Evolutionary conservation across 2,329 filamentous ascomycete genomes (phyloP), one percentile per base, ranked within the genome.

Genomic region (Apiospora aurea): DNA sequence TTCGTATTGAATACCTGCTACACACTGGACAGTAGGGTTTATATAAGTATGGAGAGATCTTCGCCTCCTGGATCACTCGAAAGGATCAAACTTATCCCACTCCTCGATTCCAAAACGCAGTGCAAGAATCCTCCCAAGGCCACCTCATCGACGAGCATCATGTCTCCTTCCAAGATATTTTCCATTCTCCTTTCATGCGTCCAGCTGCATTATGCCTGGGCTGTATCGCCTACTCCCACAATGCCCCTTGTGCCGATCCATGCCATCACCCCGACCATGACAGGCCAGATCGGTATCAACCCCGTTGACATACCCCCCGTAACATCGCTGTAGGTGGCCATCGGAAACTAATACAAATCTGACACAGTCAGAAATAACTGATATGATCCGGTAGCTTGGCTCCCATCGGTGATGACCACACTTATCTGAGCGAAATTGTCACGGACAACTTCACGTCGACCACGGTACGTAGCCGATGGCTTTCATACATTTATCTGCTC

Each of bases 241-340:
- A 64, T 7, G 18, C 57, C 57, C 57, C 34, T 4, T 11, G 34
- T n/a, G 2, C 57, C 57, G 21, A 21, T 64, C 10, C 34, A 41
- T 7, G 57, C 57, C 34, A 64, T 64, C 57, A 41, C 21, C 21
- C 57, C 57, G 4, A 64, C 57, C 1, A 16, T 64, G 57, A 41
- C 57, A 13, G 57, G 57, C 21, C 57, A 64, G 34, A 64, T 64
- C 18, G 57, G 57, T n/a, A 64, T 64, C 34, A 64, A 64, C 34
- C 34, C 57, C 5, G 57, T 64, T n/a, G 57, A 64, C 18, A 41
- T 64, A 64, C 18, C 57, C 57, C 57, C 57, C 3, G 4, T 13
- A 13, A 21, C 10, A 1, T 38, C 57, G 10, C 13, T 64, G 57
- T 64, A 41, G n/a, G 57, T 24, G 10, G 8, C 5, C 4, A 41